Evolutionary conservation across 495 filamentous ascomycete species (phyloP).

Genomic region (Collariella sp.): DNA sequence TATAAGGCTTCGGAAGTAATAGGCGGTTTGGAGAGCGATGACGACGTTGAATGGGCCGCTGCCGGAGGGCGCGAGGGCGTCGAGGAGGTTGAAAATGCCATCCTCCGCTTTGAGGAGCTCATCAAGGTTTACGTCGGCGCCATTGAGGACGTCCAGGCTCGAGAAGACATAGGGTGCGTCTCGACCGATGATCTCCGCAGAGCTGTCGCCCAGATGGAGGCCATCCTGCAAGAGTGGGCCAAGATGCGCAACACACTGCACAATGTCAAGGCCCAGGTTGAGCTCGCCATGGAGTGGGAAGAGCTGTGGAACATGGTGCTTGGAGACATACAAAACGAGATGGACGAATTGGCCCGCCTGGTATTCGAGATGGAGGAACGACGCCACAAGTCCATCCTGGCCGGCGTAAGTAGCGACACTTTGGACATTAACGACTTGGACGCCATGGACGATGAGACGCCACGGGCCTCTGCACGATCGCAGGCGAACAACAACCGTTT

Average conservation of each 20-base stretch:
- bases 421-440: conserved; percentile 86
- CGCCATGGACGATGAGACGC: conserved; percentile 86
- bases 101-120: conserved; percentile 73
- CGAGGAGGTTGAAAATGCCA: conserved; percentile 79
- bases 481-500: conserved; percentile 49
- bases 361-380: conserved; percentile 97
- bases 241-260: conserved; percentile 66
- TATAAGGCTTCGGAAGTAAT: conserved; percentile 81
- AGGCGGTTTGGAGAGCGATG: conserved; percentile 76
- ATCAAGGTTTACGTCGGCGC: conserved; percentile 84
- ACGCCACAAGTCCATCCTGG: conserved; percentile 62
- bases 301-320: conserved; percentile 91
- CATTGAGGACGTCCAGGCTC: conserved; percentile 77
- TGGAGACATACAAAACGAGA: conserved; percentile 84
- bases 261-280: conserved; percentile 78
- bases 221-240: conserved; percentile 73
- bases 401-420: conserved; percentile 47
- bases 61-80: conserved; percentile 84
- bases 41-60: conserved; percentile 96
- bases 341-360: conserved; percentile 70
- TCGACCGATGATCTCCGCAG: conserved; percentile 55
- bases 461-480: conserved; percentile 42
- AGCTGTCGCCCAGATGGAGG: conserved; percentile 80
- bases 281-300: conserved; percentile 97
- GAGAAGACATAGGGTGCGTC: conserved; percentile 66